phyloP scores from a whole-genome alignment of 345 rosid genomes.

The Kandelia obovata region DNA sequence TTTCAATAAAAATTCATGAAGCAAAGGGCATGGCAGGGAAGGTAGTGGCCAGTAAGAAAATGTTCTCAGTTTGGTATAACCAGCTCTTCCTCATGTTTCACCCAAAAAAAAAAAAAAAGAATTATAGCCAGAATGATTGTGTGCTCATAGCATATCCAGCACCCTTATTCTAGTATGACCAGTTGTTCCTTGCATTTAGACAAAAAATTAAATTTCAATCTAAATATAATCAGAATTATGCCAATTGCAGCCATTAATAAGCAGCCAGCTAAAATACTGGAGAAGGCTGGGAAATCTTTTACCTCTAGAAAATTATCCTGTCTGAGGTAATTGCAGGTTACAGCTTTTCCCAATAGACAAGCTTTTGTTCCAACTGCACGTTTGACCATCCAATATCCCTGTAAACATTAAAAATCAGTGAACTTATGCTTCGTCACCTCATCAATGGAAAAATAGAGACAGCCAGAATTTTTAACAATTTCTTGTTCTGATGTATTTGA shows the following conservation, averaged over 20 bases:
- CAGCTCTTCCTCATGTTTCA: not conserved
- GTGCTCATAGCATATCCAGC: no score
- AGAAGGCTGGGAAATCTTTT: slow-evolving; percentile 7
- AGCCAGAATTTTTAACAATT: not conserved
- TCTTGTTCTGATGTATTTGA: not conserved
- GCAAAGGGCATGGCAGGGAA: not conserved
- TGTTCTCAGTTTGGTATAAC: not conserved
- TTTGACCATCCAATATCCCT: slow-evolving; percentile 99
- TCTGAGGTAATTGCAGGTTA: slow-evolving; percentile 88
- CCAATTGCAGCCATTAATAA: not conserved
- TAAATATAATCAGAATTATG: no score
- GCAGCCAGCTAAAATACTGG: not conserved
- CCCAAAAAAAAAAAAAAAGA: not conserved
- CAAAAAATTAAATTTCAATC: not conserved
- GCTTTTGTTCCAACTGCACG: slow-evolving; percentile 99
- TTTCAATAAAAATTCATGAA: no score
- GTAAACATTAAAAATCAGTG: slow-evolving; percentile 18
- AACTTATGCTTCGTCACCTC: not conserved
- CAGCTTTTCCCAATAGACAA: slow-evolving; percentile 95
- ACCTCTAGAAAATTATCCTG: slow-evolving; percentile 94
- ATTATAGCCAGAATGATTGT: not conserved
- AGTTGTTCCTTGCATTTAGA: not conserved
- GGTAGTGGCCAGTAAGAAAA: not conserved
- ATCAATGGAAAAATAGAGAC: slow-evolving; percentile 9
- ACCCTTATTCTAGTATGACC: not conserved